phyloP scores from a whole-genome alignment of 768 basidiomycete species.

The Kwoniella sp. region DNA sequence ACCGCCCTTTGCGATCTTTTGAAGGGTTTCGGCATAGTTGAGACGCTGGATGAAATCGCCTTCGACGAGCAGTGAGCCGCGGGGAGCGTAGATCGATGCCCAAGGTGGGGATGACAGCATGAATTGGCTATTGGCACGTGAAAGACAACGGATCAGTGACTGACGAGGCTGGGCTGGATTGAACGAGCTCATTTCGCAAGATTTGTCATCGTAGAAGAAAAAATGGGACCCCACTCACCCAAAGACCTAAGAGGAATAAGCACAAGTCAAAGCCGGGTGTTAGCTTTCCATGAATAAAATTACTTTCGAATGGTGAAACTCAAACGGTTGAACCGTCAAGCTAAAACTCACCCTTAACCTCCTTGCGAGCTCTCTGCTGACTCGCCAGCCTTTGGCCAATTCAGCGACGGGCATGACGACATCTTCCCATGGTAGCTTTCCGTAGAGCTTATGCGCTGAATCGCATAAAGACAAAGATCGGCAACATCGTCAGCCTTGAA shows the following conservation, averaged over 20 bases:
- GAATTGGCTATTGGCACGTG: slow-evolving; percentile 38
- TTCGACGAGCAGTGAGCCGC: slow-evolving; percentile 68
- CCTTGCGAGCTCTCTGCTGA: slow-evolving; percentile 73
- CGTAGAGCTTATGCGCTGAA: slow-evolving; percentile 75
- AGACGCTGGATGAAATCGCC: slow-evolving; percentile 73
- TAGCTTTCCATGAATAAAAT: no score
- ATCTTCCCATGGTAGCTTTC: slow-evolving; percentile 72
- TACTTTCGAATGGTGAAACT: no score
- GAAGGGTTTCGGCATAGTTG: slow-evolving; percentile 76
- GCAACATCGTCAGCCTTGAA: neutral
- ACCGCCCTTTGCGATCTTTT: slow-evolving; percentile 72
- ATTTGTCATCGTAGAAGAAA: neutral
- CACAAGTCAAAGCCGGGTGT: no score
- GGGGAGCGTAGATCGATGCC: slow-evolving; percentile 78
- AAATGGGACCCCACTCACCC: slow-evolving; percentile 30
- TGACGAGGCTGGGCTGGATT: no score
- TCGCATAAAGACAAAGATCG: neutral
- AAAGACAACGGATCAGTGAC: neutral
- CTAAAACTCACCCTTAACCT: slow-evolving; percentile 65
- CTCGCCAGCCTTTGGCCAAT: slow-evolving; percentile 77
- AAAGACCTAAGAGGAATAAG: slow-evolving; percentile 25
- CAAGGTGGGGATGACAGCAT: slow-evolving; percentile 64
- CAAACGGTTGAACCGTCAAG: no score
- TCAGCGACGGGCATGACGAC: slow-evolving; percentile 74
- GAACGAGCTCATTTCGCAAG: no score